Conservation (phyloP, 768 basidiomycete genomes). For the Suillus hirtellus region DNA sequence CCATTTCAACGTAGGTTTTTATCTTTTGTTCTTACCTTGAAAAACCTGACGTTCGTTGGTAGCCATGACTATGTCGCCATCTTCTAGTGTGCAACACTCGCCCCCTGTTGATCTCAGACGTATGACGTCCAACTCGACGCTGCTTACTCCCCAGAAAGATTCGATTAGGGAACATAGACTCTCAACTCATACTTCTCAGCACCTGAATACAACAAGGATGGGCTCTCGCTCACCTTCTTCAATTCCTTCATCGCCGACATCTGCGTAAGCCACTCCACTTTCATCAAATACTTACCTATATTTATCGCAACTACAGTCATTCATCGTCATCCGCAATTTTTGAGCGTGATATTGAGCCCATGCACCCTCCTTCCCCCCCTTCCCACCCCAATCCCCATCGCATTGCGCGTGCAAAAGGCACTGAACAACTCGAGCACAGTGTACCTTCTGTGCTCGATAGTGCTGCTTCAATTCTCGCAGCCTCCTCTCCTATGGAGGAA, state of each 20-base stretch:
- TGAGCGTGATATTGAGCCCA: slow-evolving; percentile 85
- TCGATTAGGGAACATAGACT: slow-evolving; percentile 40
- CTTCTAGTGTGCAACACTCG: slow-evolving; percentile 22
- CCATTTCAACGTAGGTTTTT: slow-evolving; percentile 20
- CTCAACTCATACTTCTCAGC: slow-evolving; percentile 48
- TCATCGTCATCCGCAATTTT: slow-evolving; percentile 90
- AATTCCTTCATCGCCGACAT: slow-evolving; percentile 79
- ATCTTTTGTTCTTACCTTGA: background rate
- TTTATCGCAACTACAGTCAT: slow-evolving; percentile 33
- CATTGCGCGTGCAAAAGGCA: slow-evolving; percentile 68
- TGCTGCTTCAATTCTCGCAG: slow-evolving; percentile 72
- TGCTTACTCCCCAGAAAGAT: slow-evolving; percentile 35
- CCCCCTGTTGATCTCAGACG: slow-evolving; percentile 52
- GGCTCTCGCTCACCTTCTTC: slow-evolving; percentile 71
- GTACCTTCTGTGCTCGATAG: slow-evolving; percentile 86
- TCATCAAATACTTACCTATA: slow-evolving; percentile 12
- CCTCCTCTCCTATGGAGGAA: slow-evolving; percentile 44
- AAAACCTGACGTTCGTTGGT: background rate
- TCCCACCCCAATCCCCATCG: slow-evolving; percentile 65
- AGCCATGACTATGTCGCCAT: slow-evolving; percentile 21
- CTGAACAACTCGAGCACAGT: slow-evolving; percentile 74
- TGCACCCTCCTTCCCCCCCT: slow-evolving; percentile 36
- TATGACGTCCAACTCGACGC: slow-evolving; percentile 50
- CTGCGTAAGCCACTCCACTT: slow-evolving; percentile 48
- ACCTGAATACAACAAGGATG: slow-evolving; percentile 47